These are phyloP conservation scores for Scutellaria galericulata DNA, from an alignment of 257 asterid species.

Conservation along the genomic window DNA sequence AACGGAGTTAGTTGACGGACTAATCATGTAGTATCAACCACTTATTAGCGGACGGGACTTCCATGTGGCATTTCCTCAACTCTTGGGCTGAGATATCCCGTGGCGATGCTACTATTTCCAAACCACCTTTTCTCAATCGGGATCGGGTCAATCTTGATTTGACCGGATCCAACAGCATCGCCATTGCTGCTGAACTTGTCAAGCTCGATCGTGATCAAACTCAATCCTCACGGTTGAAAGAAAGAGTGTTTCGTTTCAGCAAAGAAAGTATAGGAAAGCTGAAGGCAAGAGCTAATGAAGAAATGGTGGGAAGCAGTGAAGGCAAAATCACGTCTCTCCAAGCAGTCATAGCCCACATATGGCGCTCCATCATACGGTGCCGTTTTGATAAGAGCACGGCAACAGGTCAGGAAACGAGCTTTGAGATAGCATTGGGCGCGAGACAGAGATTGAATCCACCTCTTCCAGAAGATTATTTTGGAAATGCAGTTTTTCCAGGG, in stretches of 20 bases:
- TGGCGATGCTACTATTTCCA: conserved; percentile 30
- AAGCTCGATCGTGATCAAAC: not conserved
- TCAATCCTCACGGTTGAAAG: not conserved
- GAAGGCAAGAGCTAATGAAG: conserved; percentile 40
- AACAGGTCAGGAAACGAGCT: not conserved
- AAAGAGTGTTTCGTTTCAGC: conserved; percentile 38
- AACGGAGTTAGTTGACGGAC: no score
- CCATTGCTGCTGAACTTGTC: conserved; percentile 20
- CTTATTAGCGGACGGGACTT: conserved; percentile 42
- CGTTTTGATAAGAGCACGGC: conserved; percentile 1
- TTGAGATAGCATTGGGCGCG: conserved; percentile 41
- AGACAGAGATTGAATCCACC: conserved; percentile 48
- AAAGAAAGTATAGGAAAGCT: conserved; percentile 30
- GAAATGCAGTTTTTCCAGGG: conserved; percentile 45
- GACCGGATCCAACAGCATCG: not conserved
- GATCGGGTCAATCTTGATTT: conserved; percentile 31
- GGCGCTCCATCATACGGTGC: conserved; percentile 47
- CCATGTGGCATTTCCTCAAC: conserved; percentile 48
- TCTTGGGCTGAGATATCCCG: conserved; percentile 53
- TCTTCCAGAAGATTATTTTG: conserved; percentile 53
- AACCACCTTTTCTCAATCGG: conserved; percentile 30
- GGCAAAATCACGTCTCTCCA: conserved; percentile 49
- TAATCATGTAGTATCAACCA: conserved; percentile 37
- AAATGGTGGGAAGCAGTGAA: conserved; percentile 8
- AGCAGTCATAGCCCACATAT: conserved; percentile 53